Conservation (phyloP, 176 grass and related monocot genomes). For the Ensete glaucum region DNA sequence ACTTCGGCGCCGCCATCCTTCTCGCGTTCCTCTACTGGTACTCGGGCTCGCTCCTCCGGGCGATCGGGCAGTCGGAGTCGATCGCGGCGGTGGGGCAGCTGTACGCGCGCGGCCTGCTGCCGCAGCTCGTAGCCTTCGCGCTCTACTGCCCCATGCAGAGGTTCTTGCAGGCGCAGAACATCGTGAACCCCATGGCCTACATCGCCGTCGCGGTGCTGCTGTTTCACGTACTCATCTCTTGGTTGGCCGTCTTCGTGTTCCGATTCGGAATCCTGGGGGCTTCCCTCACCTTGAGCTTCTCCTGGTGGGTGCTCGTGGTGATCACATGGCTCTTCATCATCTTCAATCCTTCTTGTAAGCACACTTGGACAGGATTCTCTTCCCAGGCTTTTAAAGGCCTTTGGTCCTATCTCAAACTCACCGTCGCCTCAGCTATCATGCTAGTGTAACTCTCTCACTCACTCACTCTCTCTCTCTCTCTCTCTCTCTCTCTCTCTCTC, state of each 20-base stretch:
- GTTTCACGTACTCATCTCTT: constrained; percentile 25
- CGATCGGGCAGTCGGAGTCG: constrained; percentile 19
- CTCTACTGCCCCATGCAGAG: constrained; percentile 77
- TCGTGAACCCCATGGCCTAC: constrained; percentile 27
- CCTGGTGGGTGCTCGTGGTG: constrained; percentile 19
- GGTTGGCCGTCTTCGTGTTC: constrained; percentile 18
- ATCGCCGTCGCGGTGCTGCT: constrained; percentile 14
- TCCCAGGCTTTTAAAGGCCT: constrained; percentile 15
- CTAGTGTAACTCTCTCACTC: constrained; percentile 55
- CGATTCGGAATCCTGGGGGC: constrained; percentile 21
- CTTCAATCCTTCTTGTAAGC: constrained; percentile 16
- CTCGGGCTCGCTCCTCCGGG: constrained; percentile 33
- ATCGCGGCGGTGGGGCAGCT: not conserved
- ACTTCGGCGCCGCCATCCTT: constrained; percentile 29
- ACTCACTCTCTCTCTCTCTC: constrained; percentile 43
- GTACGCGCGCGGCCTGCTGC: constrained; percentile 3
- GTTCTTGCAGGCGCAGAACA: constrained; percentile 63
- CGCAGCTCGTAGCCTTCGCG: constrained; percentile 29
- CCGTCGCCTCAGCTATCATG: constrained; percentile 52
- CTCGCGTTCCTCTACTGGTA: constrained; percentile 68
- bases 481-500: constrained; percentile 1
- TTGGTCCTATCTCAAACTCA: constrained; percentile 24
- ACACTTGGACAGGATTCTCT: constrained; percentile 27
- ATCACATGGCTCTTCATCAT: constrained; percentile 15
- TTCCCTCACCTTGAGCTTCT: constrained; percentile 20